Base-by-base conservation (phyloP, 1,284 basidiomycete genomes). In the Ustilago cynodontis region DNA sequence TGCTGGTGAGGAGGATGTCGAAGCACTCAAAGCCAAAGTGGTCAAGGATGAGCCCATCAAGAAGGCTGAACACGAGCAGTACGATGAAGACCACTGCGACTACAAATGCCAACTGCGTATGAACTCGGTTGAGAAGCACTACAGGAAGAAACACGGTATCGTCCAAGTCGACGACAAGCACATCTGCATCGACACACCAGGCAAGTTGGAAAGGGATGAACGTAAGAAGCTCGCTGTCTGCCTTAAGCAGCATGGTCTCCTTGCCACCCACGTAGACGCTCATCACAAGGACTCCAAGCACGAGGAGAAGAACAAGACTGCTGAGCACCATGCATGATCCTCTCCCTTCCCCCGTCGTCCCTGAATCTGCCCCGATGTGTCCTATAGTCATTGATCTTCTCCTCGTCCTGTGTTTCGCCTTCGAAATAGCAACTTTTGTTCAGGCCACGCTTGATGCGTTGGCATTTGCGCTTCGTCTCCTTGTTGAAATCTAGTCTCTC, bases 41-140 rank as follows among this genome's bases (percentile, higher is more conserved):
- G 22, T 43, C 45, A 53, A 63, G 47, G 69, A 71, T n/a, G 55
- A 71, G 13, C 51, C 61, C 0, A 16, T 59, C n/a, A 60, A 52
- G 26, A 37, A 47, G 14, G 18, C 24, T 26, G 24, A 54, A 9
- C 50, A 64, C 24, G 33, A 59, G 33, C 64, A 76, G 57, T 76
- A 76, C 58, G 73, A 76, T 37, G 68, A 76, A 24, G 61, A 71
- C 0, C 73, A 76, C 65, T 76, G 73, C 61, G 73, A 76, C 24
- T 76, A 76, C 73, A 65, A 66, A 31, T 76, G 73, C 24, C 68
- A 76, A 47, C 54, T 76, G 3, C 67, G 73, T 11, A 35, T 60
- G 11, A 39, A 33, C 29, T 71, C 68, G 50, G 45, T 76, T 43
- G 73, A 76, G 28, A 76, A 76, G 28, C 73, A 76, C 39, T 37